Conservation (phyloP, 305 asterid genomes). For the Solanum chacoense region DNA sequence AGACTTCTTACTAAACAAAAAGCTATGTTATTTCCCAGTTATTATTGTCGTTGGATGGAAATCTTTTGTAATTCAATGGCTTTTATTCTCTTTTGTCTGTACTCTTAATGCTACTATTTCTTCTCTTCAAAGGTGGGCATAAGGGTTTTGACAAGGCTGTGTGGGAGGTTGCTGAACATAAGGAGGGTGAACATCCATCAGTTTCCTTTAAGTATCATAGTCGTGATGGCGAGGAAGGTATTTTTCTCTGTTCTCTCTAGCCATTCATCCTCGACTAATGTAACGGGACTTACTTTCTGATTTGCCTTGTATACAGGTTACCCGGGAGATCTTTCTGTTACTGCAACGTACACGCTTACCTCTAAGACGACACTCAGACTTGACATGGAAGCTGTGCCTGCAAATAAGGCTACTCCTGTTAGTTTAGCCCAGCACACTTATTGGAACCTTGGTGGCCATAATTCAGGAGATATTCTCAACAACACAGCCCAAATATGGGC, state of each 20-base stretch:
- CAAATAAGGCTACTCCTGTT: constrained; percentile 73
- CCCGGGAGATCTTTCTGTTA: constrained; percentile 72
- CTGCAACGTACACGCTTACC: constrained; percentile 64
- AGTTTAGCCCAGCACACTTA: constrained; percentile 93
- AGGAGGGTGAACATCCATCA: constrained; percentile 70
- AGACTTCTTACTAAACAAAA: not conserved
- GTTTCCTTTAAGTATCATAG: constrained; percentile 74
- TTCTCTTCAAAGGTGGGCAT: constrained; percentile 54
- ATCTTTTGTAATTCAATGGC: not conserved
- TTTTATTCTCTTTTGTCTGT: not conserved
- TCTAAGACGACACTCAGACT: constrained; percentile 71
- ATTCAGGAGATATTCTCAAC: constrained; percentile 54
- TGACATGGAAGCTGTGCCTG: constrained; percentile 84
- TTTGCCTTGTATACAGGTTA: constrained; percentile 44
- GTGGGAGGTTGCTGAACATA: constrained; percentile 81
- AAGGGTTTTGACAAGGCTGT: constrained; percentile 93
- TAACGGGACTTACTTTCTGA: not conserved
- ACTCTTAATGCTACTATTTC: not conserved
- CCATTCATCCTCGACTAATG: not conserved
- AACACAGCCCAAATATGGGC: constrained; percentile 72
- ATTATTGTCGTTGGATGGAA: not conserved
- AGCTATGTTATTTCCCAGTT: not conserved
- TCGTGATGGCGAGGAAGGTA: constrained; percentile 95
- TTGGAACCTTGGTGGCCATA: constrained; percentile 87
- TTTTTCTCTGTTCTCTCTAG: not conserved